Conservation (phyloP, 2,329 filamentous ascomycete species). For the Dactylonectria estremocensis region DNA sequence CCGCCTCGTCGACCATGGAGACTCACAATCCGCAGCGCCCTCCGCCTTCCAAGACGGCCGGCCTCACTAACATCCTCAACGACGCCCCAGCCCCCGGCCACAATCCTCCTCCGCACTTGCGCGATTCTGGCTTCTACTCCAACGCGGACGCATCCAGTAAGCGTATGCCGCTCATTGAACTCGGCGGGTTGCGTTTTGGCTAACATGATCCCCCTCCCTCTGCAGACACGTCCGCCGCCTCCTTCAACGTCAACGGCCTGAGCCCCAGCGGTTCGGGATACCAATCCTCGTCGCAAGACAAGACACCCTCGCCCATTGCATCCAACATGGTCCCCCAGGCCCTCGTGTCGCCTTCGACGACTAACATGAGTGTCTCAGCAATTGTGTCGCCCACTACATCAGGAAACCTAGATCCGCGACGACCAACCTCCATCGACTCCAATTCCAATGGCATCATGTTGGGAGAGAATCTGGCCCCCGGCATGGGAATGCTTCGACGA, state of each 20-base stretch:
- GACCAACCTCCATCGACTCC: slow-evolving; percentile 57
- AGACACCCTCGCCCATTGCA: slow-evolving; percentile 74
- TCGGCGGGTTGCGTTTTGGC: slow-evolving; percentile 34
- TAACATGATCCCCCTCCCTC: slow-evolving; percentile 31
- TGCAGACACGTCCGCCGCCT: slow-evolving; percentile 58
- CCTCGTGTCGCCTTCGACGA: slow-evolving; percentile 68
- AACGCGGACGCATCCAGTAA: slow-evolving; percentile 61
- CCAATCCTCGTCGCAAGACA: slow-evolving; percentile 68
- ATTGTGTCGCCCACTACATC: slow-evolving; percentile 75
- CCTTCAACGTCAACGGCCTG: slow-evolving; percentile 56
- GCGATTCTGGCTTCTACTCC: slow-evolving; percentile 62
- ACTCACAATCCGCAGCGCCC: slow-evolving; percentile 47
- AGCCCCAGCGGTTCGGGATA: slow-evolving; percentile 64
- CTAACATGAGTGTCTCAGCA: slow-evolving; percentile 76
- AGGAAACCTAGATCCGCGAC: slow-evolving; percentile 58
- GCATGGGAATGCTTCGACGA: slow-evolving; percentile 68
- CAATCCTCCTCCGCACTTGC: slow-evolving; percentile 52
- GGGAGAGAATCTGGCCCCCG: slow-evolving; percentile 57
- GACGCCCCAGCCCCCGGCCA: slow-evolving; percentile 50
- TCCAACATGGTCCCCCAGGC: slow-evolving; percentile 66
- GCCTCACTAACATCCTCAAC: slow-evolving; percentile 58
- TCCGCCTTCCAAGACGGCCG: slow-evolving; percentile 53
- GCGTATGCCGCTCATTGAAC: slow-evolving; percentile 51
- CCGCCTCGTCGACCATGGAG: slow-evolving; percentile 46
- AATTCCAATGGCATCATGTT: slow-evolving; percentile 50